phyloP scores from a whole-genome alignment of 2,329 filamentous ascomycete genomes.

The Emmonsiellopsis sp. region DNA sequence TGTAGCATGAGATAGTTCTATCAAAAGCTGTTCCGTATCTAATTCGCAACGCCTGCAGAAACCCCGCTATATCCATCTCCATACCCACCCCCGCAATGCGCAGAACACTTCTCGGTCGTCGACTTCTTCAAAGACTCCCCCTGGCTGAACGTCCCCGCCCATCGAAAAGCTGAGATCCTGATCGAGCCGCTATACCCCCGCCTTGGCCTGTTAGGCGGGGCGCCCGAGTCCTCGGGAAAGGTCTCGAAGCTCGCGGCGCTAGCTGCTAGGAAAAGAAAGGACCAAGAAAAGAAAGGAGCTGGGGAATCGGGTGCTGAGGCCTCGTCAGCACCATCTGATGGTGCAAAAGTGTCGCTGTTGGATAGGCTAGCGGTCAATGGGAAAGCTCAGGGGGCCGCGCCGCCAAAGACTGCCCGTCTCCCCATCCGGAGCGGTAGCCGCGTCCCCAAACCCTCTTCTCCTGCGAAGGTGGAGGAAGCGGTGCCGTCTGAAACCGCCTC shows the following conservation, averaged over 20 bases:
- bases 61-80: constrained; percentile 15
- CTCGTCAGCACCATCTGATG: constrained; percentile 7
- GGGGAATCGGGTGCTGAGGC: not conserved
- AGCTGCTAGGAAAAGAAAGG: constrained; percentile 76
- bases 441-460: not conserved
- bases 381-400: constrained; percentile 10
- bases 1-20: not conserved
- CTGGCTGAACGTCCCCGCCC: constrained; percentile 64
- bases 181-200: constrained; percentile 49
- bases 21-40: not conserved
- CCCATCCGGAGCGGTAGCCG: constrained; percentile 6
- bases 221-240: constrained; percentile 53
- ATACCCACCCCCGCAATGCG: constrained; percentile 8
- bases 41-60: constrained; percentile 17
- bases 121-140: constrained; percentile 75
- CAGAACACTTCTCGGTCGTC: constrained; percentile 35
- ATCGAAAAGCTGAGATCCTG: constrained; percentile 55
- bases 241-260: constrained; percentile 86
- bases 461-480: not conserved
- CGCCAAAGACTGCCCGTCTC: not conserved
- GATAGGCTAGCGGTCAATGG: constrained; percentile 28
- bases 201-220: constrained; percentile 70
- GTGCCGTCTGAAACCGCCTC: not conserved
- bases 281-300: constrained; percentile 47
- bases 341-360: constrained; percentile 24